Evolutionary conservation across 345 rosid genomes (phyloP), one percentile per base, ranked within the genome.

Genomic region (Toxicodendron radicans): DNA sequence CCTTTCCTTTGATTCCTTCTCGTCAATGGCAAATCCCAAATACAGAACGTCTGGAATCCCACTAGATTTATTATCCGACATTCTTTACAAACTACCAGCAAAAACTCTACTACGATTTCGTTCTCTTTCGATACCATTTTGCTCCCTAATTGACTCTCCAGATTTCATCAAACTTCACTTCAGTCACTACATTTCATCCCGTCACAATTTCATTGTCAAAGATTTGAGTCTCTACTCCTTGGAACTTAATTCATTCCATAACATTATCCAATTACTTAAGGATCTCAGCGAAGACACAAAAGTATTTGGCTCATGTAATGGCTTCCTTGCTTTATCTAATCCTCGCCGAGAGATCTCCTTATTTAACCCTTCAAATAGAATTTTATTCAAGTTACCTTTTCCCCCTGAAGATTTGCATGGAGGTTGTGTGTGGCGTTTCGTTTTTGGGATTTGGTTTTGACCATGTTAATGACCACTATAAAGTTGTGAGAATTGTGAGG

Each of bases 361-460:
- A 43, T 10, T 5, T 10, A 43, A 43, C 48, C 48, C 48, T 5
- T 43, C 6, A 43, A 43, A 6, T 43, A 3, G 48, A 43, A 43
- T 5, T 6, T 43, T 43, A 43, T 10, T 43, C 10, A 3, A 43
- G 10, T 43, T 43, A 10, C 48, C 48, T 43, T 10, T 10, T 10
- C 48, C 48, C 48, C 7, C 0, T 5, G 10, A 43, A 5, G 48
- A 43, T 43, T 43, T 43, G 1, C 48, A 27, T 27, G 30, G 30
- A 27, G 30, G 2, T 27, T 27, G 30, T 27, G 30, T 27, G 30
- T 4, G 86, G 81, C 8, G 73, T 70, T 9, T 73, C 79, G 12
- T 69, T 79, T 33, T 82, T 81, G 3, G 90, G 90, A 10, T 86
- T 86, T 2, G 90, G 90, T 6, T 76, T 71, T 35, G 88, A 84